phyloP scores from a whole-genome alignment of 176 grass and related monocot species.

The Sorghum bicolor region DNA sequence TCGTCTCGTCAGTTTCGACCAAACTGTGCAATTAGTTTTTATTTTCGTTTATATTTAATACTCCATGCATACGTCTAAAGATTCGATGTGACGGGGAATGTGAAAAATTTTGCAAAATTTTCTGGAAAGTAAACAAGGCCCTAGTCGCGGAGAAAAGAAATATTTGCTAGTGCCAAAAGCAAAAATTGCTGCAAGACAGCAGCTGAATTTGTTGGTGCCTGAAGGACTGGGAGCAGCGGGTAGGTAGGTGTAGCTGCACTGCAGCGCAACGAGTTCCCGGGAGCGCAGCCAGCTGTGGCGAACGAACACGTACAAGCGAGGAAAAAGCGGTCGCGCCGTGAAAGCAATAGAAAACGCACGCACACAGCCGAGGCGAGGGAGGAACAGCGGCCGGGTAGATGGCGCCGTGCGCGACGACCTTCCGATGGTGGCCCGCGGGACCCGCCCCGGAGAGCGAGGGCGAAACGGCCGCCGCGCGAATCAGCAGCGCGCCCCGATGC shows the following conservation, averaged over 20 bases:
- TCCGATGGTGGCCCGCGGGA: not conserved
- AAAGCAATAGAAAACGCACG: slow-evolving; percentile 24
- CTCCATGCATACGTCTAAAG: too few relatives aligned
- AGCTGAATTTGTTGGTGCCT: not conserved
- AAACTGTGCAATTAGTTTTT: too few relatives aligned
- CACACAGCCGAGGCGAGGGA: not conserved
- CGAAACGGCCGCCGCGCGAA: slow-evolving; percentile 55
- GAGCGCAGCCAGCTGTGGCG: not conserved
- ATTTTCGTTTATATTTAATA: too few relatives aligned
- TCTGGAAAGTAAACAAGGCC: too few relatives aligned
- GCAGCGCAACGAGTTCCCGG: not conserved
- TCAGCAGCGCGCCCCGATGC: slow-evolving; percentile 24
- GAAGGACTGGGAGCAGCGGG: not conserved
- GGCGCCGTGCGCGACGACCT: slow-evolving; percentile 27
- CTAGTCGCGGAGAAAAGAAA: not conserved
- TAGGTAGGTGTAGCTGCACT: not conserved
- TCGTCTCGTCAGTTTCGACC: too few relatives aligned
- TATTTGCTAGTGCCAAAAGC: not conserved
- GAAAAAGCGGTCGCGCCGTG: not conserved
- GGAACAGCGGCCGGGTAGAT: not conserved
- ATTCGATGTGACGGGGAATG: too few relatives aligned
- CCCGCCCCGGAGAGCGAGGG: slow-evolving; percentile 22
- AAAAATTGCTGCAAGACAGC: not conserved
- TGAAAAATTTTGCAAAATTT: too few relatives aligned
- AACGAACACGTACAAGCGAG: not conserved